These are phyloP conservation scores for Cordyceps cateniannulata DNA, from an alignment of 2,329 filamentous ascomycete genomes.

Conservation along the genomic window DNA sequence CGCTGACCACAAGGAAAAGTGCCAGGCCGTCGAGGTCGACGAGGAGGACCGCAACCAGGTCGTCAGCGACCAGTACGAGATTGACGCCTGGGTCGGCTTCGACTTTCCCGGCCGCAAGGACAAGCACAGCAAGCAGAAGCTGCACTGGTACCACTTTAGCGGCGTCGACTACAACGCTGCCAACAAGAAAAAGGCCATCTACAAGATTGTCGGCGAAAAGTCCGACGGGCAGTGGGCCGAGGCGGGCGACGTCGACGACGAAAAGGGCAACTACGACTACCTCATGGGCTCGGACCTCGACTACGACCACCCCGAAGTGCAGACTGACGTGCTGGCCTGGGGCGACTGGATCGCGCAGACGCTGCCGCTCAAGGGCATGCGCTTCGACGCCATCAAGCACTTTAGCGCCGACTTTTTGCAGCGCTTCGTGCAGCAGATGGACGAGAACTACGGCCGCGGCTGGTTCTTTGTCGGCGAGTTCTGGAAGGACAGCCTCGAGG, in stretches of 20 bases:
- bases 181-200: conserved; percentile 57
- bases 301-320: conserved; percentile 57
- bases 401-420: conserved; percentile 61
- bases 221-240: conserved; percentile 56
- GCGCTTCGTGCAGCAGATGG: conserved; percentile 55
- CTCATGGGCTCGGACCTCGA: conserved; percentile 69
- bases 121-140: conserved; percentile 57
- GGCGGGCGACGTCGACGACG: conserved; percentile 48
- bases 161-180: conserved; percentile 61
- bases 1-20: conserved; percentile 59
- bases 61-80: conserved; percentile 52
- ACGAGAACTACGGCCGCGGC: conserved; percentile 33
- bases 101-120: conserved; percentile 58
- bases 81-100: conserved; percentile 65
- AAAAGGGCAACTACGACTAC: conserved; percentile 63
- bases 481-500: conserved; percentile 31
- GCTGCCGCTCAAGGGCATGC: conserved; percentile 57
- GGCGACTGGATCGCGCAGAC: conserved; percentile 59
- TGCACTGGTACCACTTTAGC: conserved; percentile 64
- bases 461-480: conserved; percentile 35
- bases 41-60: conserved; percentile 51
- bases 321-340: conserved; percentile 59
- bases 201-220: conserved; percentile 55
- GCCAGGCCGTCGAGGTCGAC: conserved; percentile 58
- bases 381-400: conserved; percentile 68